These are phyloP conservation scores for Phytophthora tubulina DNA, from an alignment of 352 stramenopile genomes.

Conservation along the genomic window DNA sequence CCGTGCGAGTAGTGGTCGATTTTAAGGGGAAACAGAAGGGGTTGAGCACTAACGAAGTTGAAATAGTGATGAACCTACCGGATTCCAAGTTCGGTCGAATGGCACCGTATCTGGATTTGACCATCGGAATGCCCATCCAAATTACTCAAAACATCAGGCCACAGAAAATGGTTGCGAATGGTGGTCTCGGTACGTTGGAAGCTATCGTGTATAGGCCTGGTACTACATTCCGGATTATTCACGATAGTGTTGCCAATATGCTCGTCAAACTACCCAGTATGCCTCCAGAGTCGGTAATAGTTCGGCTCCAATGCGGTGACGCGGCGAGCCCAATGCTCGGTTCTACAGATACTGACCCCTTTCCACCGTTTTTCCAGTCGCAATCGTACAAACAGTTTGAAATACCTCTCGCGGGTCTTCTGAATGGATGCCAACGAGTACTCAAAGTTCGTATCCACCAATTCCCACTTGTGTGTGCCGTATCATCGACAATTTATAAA, in stretches of 20 bases:
- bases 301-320: neutral
- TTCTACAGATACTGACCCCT: neutral
- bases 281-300: neutral
- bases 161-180: neutral
- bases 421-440: neutral
- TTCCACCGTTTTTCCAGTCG: neutral
- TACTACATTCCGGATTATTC: neutral
- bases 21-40: neutral
- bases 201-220: neutral
- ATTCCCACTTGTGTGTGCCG: slow-evolving; percentile 4
- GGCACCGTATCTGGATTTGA: neutral
- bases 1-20: neutral
- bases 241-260: neutral
- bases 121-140: neutral
- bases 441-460: neutral
- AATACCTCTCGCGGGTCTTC: neutral
- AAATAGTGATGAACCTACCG: neutral
- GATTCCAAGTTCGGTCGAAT: neutral
- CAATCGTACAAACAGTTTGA: neutral
- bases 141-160: neutral
- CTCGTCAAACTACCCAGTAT: neutral
- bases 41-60: neutral
- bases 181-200: neutral
- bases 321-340: neutral
- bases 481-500: slow-evolving; percentile 3